Evolutionary conservation across 805 yeast genomes (phyloP).

Genomic region (Yamadazyma sp.): DNA sequence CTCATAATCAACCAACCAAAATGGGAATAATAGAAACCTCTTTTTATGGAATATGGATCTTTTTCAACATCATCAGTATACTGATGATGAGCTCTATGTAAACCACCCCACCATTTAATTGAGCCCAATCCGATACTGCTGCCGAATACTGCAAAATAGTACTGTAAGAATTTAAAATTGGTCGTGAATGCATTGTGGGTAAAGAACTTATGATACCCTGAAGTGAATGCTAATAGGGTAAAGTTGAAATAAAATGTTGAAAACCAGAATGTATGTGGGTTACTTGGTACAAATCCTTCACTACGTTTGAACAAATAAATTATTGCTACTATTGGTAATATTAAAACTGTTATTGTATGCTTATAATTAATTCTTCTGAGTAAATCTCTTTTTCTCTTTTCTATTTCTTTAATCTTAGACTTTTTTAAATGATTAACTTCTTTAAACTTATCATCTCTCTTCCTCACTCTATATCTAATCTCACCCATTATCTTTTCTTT

Average conservation of each 20-base stretch:
- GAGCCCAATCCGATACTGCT: conserved; percentile 76
- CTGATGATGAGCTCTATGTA: conserved; percentile 89
- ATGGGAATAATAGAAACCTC: conserved; percentile 80
- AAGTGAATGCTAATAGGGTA: conserved; percentile 38
- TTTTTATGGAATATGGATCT: conserved; percentile 83
- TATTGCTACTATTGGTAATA: conserved; percentile 31
- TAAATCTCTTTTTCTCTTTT: conserved; percentile 33
- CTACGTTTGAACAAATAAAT: conserved; percentile 21
- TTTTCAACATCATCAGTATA: conserved; percentile 77
- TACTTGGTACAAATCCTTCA: conserved; percentile 24
- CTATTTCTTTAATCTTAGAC: conserved; percentile 32
- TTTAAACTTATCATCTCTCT: conserved; percentile 15
- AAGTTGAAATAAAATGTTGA: conserved; percentile 30
- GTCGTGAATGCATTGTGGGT: conserved; percentile 38
- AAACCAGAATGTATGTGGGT: conserved; percentile 25
- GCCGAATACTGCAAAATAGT: conserved; percentile 57
- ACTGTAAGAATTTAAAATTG: conserved; percentile 32
- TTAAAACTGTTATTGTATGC: conserved; percentile 29
- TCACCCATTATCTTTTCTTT: no score
- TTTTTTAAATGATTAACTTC: conserved; percentile 25
- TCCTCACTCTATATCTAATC: conserved; percentile 11
- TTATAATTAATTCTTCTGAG: conserved; percentile 35
- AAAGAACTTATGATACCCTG: conserved; percentile 43
- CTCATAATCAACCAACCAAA: conserved; percentile 81
- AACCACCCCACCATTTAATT: conserved; percentile 72